These are phyloP conservation scores for Arthroderma uncinatum DNA, from an alignment of 2,329 filamentous ascomycete species.

Conservation along the genomic window DNA sequence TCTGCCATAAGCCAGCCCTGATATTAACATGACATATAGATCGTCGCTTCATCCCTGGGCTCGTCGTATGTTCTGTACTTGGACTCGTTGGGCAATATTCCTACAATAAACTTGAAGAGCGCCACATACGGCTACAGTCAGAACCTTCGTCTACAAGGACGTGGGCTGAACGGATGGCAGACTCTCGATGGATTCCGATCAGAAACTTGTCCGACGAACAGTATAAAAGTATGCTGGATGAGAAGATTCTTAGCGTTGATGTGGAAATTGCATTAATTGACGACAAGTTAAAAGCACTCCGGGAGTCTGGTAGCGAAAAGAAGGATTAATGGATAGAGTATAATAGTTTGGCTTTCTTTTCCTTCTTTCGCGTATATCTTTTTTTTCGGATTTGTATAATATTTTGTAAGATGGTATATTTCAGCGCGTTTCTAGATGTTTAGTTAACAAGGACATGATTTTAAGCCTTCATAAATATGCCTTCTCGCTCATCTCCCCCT, in stretches of 20 bases:
- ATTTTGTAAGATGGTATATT: background rate
- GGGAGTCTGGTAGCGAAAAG: conserved; percentile 17
- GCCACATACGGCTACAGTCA: conserved; percentile 31
- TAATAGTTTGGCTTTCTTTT: background rate
- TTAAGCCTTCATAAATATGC: too few relatives aligned
- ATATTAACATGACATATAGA: conserved; percentile 31
- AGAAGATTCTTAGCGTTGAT: conserved; percentile 60
- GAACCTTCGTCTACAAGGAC: conserved; percentile 24
- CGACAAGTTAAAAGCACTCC: conserved; percentile 54
- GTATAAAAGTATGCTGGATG: conserved; percentile 57
- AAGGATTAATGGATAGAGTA: background rate
- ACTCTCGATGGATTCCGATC: conserved; percentile 61
- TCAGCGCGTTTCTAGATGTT: background rate
- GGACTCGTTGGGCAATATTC: conserved; percentile 47
- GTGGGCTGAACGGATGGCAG: conserved; percentile 41
- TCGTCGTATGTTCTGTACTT: conserved; percentile 48
- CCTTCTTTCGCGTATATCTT: background rate
- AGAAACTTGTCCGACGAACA: conserved; percentile 60
- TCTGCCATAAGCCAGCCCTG: conserved; percentile 12
- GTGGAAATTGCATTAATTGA: conserved; percentile 69
- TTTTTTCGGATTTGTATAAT: background rate
- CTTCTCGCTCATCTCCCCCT: too few relatives aligned
- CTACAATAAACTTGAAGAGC: conserved; percentile 42
- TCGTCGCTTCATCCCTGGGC: conserved; percentile 48
- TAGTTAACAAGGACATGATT: background rate